These are phyloP conservation scores for Corchorus olitorius DNA, from an alignment of 345 rosid genomes.

Conservation along the genomic window DNA sequence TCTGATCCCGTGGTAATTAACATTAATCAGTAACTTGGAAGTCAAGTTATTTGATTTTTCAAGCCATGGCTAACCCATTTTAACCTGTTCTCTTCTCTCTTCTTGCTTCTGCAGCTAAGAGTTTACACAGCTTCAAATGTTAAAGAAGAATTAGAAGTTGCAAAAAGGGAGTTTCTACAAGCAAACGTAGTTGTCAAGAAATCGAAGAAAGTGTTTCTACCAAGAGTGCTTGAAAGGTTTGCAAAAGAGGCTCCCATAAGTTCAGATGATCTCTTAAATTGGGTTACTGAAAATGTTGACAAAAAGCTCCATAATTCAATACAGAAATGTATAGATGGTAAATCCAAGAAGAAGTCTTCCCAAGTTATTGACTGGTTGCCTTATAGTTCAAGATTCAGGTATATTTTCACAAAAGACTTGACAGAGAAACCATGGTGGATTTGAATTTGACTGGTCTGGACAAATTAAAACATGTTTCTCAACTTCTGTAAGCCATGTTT, in stretches of 20 bases:
- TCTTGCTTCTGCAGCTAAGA: constrained; percentile 50
- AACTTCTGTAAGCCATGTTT: too few species aligned
- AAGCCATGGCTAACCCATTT: neutral
- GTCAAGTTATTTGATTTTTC: too few species aligned
- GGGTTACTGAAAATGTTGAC: constrained; percentile 60
- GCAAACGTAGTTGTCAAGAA: constrained; percentile 56
- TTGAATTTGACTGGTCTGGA: too few species aligned
- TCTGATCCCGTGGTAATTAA: constrained; percentile 83
- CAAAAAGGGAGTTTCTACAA: constrained; percentile 71
- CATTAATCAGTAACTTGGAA: too few species aligned
- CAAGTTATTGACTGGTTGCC: constrained; percentile 76
- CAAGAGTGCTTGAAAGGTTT: constrained; percentile 69
- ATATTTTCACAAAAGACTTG: constrained; percentile 69
- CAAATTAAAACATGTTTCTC: too few species aligned
- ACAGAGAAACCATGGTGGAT: constrained; percentile 63
- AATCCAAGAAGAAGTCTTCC: constrained; percentile 52
- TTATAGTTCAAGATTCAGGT: constrained; percentile 72
- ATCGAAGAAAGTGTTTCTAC: constrained; percentile 67
- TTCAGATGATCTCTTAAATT: constrained; percentile 59
- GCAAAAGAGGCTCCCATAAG: constrained; percentile 64
- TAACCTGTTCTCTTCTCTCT: constrained; percentile 6
- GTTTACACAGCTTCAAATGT: constrained; percentile 66
- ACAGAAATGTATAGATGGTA: constrained; percentile 53
- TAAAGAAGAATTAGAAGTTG: constrained; percentile 63
- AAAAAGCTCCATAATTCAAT: constrained; percentile 61